Evolutionary conservation across 1,284 basidiomycete species (phyloP), one percentile per base, ranked within the genome.

Genomic region (Ustilago nuda): DNA sequence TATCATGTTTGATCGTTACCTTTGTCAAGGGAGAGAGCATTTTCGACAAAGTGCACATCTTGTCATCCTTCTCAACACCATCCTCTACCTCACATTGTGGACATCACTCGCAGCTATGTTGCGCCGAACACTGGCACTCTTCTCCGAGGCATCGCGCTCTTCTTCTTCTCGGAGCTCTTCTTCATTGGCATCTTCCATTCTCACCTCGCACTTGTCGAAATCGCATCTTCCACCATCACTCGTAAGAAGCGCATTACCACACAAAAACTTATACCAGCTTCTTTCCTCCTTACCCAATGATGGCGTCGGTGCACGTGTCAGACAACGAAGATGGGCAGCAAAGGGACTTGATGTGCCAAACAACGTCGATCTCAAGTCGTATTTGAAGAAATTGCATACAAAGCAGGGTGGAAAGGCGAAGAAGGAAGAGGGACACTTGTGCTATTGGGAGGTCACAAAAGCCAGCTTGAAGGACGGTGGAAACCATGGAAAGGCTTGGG

Each of bases 401-500:
- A n/a, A 56, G 30, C 23, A 19, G 17, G 50, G 58, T 4, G 52
- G 4, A 9, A 56, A 55, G 52, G 45, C 33, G 48, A 23, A 32
- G 13, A 71, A 73, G 56, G 52, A 70, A 0, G 48, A 72, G 13
- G 65, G 43, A 4, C 64, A 70, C 36, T 39, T 73, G 19, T 79
- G 79, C 54, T 81, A 81, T 19, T 81, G 79, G 79, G 61, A 69
- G 33, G 59, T 81, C 17, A 81, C 76, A 30, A 70, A 77, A 56
- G 77, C 72, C 1, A 54, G 55, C 43, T 61, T 81, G 57, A 81
- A 79, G 68, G 66, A 76, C 33, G 79, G 72, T 6, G 79, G 79
- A 0, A 73, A 69, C 8, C 76, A 81, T 54, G 79, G 79, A 17
- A 81, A 79, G 64, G 79, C 75, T 17, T 81, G 79, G 79, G 79